Evolutionary conservation across 441 rosid genomes (phyloP), one percentile per base, ranked within the genome.

Genomic region (Heliophila coronopifolia): DNA sequence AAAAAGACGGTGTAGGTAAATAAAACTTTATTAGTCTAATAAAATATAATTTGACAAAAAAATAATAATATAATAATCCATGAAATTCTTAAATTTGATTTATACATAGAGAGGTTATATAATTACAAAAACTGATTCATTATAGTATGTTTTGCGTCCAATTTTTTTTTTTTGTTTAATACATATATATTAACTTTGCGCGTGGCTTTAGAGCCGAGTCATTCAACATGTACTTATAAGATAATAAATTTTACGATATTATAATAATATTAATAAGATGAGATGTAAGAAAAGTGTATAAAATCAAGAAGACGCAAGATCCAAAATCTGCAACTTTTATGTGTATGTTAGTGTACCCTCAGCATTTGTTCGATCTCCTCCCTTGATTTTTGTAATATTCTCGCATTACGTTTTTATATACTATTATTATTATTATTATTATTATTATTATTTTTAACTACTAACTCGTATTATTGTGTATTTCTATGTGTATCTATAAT

Each of bases 261-360:
- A 23, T 15, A 55, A 0, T 33, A 7, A 11, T 55, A 32, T 33
- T 23, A 15, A 31, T 7, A 39, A 48, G 44, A 33, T 11, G 15
- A 26, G 59, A 7, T 35, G 28, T 61, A 23, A 51, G 10, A 44
- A 22, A 52, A 44, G 17, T 20, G 27, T 63, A 47, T 63, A 49
- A 63, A 63, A 55, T 53, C 68, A 49, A 63, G 68, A 63, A 19
- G 55, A 63, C 68, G 58, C 68, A 63, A 56, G 63, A 63, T 63
- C 68, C 63, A 42, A 63, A 55, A 63, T 63, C 58, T 63, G 68
- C 63, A 55, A 55, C 58, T 63, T 63, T 49, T 43, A 56, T 48
- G 58, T 56, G 63, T 55, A 63, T 55, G 57, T 63, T 63, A 63
- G 62, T 33, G 62, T 47, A 54, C 26, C 33, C 31, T 54, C 44